Percentiles rank a stretch among this genome's conserved stretches.
Conservation (phyloP, 495 filamentous ascomycete genomes). For the Ascobolus immersus region DNA sequence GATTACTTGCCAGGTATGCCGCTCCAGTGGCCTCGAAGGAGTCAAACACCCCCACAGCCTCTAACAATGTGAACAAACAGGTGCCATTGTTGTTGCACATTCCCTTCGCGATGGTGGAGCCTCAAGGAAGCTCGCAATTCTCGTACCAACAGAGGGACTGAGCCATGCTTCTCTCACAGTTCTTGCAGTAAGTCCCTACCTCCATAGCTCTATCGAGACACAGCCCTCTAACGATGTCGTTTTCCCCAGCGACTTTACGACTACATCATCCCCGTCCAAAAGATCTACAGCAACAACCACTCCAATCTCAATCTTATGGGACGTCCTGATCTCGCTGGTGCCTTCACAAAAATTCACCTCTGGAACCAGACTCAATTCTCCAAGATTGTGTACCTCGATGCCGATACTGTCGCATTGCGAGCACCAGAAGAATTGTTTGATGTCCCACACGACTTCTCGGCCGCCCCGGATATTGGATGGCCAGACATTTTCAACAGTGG, state of each 20-base stretch:
- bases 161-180: slow-evolving; percentile 45
- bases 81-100: slow-evolving; percentile 80
- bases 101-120: slow-evolving; percentile 82
- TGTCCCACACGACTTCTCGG: slow-evolving; percentile 42
- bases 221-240: slow-evolving; percentile 8
- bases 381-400: slow-evolving; percentile 77
- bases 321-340: slow-evolving; percentile 62
- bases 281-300: slow-evolving; percentile 46
- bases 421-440: slow-evolving; percentile 84
- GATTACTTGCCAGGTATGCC: slow-evolving; percentile 61
- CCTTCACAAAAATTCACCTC: slow-evolving; percentile 88
- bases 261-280: slow-evolving; percentile 61
- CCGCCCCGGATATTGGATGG: slow-evolving; percentile 91
- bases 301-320: slow-evolving; percentile 80
- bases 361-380: slow-evolving; percentile 81
- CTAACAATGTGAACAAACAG: slow-evolving; percentile 22
- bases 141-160: slow-evolving; percentile 56
- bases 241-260: slow-evolving; percentile 51
- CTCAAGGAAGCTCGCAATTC: slow-evolving; percentile 55
- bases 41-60: slow-evolving; percentile 11
- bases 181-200: slow-evolving; percentile 34
- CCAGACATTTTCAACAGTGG: slow-evolving; percentile 96
- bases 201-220: slow-evolving; percentile 6
- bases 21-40: slow-evolving; percentile 10
- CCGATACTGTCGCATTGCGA: slow-evolving; percentile 62